Percentiles rank a stretch among this genome's conserved stretches.
phyloP scores from a whole-genome alignment of 192 early-diverging fungal genomes.

The Backusella macrospora region DNA sequence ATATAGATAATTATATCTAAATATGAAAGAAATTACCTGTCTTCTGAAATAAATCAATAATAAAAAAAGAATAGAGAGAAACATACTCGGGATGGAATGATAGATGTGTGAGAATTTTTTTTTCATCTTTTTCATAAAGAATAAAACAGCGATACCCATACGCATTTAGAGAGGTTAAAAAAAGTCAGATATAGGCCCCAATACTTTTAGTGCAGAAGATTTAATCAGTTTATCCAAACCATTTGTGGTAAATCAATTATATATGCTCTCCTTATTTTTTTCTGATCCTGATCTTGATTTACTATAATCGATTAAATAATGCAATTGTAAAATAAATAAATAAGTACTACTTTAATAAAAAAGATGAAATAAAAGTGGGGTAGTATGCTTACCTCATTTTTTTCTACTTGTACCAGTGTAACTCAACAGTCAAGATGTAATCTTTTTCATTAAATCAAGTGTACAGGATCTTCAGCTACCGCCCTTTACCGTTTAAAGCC shows the following conservation, averaged over 20 bases:
- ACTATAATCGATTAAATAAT: not conserved
- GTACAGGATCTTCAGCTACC: not conserved
- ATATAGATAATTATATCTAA: not conserved
- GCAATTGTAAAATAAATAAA: not conserved
- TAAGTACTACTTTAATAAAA: no score
- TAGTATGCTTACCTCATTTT: not conserved
- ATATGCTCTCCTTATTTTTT: not conserved
- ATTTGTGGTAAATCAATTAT: not conserved
- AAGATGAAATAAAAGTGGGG: constrained; percentile 10
- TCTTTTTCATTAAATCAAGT: not conserved
- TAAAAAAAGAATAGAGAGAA: not conserved
- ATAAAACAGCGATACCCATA: not conserved
- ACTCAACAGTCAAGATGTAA: not conserved
- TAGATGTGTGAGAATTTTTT: constrained; percentile 10
- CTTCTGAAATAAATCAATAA: not conserved
- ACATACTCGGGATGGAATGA: not conserved
- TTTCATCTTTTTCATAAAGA: not conserved
- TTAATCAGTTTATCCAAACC: not conserved
- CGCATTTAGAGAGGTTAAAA: not conserved
- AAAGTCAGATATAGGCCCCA: not conserved
- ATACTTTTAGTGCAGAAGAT: not conserved
- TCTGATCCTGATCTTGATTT: not conserved
- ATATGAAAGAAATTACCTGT: no score
- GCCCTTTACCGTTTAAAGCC: not conserved
- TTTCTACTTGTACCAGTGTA: not conserved